These are phyloP conservation scores for Venturia asperata DNA, from an alignment of 2,329 filamentous ascomycete genomes.

Conservation along the genomic window DNA sequence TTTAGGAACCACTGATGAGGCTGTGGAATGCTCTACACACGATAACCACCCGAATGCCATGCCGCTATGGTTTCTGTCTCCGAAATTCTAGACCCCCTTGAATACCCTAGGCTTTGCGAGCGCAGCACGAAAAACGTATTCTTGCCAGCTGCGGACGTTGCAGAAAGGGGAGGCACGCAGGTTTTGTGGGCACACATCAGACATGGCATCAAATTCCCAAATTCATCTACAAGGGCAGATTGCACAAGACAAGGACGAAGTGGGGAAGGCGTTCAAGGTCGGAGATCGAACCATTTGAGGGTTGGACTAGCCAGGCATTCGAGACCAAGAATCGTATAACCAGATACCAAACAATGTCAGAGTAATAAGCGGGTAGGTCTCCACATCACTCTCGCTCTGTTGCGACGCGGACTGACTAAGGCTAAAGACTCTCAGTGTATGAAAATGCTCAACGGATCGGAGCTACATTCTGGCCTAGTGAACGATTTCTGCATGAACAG, in stretches of 20 bases:
- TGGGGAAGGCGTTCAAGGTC: background rate
- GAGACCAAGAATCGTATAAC: background rate
- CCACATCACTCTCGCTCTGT: background rate
- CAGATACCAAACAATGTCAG: background rate
- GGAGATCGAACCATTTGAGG: background rate
- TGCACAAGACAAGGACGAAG: background rate
- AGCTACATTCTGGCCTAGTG: background rate
- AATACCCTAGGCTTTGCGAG: background rate
- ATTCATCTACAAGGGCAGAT: background rate
- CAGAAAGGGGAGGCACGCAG: background rate
- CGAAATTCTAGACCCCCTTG: background rate
- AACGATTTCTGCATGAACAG: background rate
- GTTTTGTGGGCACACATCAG: background rate
- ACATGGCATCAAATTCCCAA: background rate
- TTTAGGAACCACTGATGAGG: constrained; percentile 49
- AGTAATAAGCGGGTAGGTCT: constrained; percentile 3
- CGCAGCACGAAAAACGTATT: background rate
- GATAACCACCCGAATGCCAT: background rate
- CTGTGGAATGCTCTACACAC: background rate
- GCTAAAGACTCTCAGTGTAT: background rate
- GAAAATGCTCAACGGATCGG: background rate
- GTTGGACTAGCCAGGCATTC: background rate
- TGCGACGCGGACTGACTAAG: background rate
- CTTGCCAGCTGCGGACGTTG: background rate
- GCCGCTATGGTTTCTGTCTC: background rate